Conservation (phyloP, 805 yeast species). For the Saturnispora sekii region DNA sequence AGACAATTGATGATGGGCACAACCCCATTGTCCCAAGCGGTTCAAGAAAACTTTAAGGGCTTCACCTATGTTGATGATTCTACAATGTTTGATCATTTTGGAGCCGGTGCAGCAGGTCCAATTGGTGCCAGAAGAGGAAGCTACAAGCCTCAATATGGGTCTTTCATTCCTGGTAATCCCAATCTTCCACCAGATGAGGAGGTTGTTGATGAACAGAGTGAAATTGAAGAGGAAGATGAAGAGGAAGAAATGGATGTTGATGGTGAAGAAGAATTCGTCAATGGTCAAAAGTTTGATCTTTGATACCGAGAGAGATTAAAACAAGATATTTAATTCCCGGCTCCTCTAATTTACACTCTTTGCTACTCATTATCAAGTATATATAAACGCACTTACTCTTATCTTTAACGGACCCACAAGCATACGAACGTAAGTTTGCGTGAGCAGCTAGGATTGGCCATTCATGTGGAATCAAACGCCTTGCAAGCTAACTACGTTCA, state of each 20-base stretch:
- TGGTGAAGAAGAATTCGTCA: constrained; percentile 70
- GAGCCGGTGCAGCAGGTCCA: constrained; percentile 10
- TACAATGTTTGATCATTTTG: constrained; percentile 77
- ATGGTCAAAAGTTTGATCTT: constrained; percentile 73
- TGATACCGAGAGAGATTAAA: constrained; percentile 17
- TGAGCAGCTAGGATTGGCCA: too few species aligned
- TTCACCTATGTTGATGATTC: constrained; percentile 95
- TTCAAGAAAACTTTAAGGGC: constrained; percentile 94
- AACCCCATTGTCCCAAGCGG: constrained; percentile 87
- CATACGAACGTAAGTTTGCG: too few species aligned
- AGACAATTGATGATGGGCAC: constrained; percentile 54
- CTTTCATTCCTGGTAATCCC: constrained; percentile 72
- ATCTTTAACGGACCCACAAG: too few species aligned
- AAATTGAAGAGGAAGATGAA: constrained; percentile 33
- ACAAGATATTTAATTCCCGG: not conserved
- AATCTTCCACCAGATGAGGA: constrained; percentile 76
- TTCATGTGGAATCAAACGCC: too few species aligned
- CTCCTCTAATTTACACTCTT: too few species aligned
- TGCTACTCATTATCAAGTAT: too few species aligned
- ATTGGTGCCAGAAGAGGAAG: constrained; percentile 30
- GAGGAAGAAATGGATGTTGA: constrained; percentile 39
- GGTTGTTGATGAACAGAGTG: constrained; percentile 64
- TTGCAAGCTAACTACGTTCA: too few species aligned
- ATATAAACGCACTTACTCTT: too few species aligned
- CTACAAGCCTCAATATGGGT: constrained; percentile 41